A percentile compares a stretch with the other conserved stretches of the same genome.
These are phyloP conservation scores for Leishmania tropica DNA, from an alignment of 208 protist genomes.

Conservation along the genomic window DNA sequence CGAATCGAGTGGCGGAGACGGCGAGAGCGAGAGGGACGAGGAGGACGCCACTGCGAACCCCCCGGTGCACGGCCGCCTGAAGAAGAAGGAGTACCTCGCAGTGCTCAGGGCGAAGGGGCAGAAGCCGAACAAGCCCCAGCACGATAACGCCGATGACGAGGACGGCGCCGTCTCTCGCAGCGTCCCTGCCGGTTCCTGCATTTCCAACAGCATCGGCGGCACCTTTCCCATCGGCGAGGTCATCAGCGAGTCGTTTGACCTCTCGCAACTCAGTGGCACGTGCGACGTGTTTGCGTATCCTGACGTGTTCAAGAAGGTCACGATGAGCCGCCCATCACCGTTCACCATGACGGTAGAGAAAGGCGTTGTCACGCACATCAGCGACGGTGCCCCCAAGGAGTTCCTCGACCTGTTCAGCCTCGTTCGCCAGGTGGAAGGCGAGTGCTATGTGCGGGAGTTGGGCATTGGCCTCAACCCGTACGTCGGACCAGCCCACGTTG, in stretches of 20 bases:
- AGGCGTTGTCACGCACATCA: conserved; percentile 69
- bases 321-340: conserved; percentile 59
- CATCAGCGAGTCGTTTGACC: conserved; percentile 88
- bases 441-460: conserved; percentile 88
- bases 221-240: conserved; percentile 92
- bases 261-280: conserved; percentile 77
- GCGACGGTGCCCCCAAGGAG: conserved; percentile 63
- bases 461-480: conserved; percentile 92
- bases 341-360: conserved; percentile 75
- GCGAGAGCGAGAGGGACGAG: conserved; percentile 8
- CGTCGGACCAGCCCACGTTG: conserved; percentile 69
- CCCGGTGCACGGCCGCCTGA: conserved; percentile 52
- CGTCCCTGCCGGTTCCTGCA: conserved; percentile 48
- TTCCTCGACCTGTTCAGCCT: conserved; percentile 81
- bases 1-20: neutral
- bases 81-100: conserved; percentile 85
- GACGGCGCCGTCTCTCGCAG: conserved; percentile 26
- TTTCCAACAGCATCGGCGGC: conserved; percentile 85
- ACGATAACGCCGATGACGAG: conserved; percentile 50
- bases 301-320: conserved; percentile 72
- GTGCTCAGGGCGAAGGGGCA: conserved; percentile 43
- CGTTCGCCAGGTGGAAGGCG: conserved; percentile 79
- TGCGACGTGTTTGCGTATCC: conserved; percentile 89
- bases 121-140: conserved; percentile 54
- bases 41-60: neutral